Base-by-base conservation (phyloP, 2,329 filamentous ascomycete species). In the Colletotrichum sublineola region DNA sequence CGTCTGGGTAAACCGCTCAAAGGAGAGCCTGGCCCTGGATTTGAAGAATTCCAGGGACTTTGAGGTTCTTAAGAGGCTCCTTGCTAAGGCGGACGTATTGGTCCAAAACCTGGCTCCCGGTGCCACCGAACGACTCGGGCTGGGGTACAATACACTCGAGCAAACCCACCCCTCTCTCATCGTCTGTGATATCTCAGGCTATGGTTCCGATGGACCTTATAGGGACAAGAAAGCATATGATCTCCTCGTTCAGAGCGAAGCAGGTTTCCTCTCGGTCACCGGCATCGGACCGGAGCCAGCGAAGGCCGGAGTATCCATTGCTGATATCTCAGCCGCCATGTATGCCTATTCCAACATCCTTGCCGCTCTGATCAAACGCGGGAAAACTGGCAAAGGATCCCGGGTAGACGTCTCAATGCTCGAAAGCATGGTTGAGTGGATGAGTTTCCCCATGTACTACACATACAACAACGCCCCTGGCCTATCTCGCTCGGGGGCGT, bases 341-440 rank as follows among this genome's bases (percentile, higher is more conserved):
- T 87, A 86, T 67, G 87, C 87, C 0, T 86, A 86, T 74, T 83
- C 81, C 36, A 86, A 84, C 65, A 87, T 89, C 48, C 78, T 89
- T 5, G 84, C 84, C 0, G 87, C 87, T 0, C 73, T 89, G 5
- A 75, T 88, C 29, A 84, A 86, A 74, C 83, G 88, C 0, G 79
- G 77, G 1, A 87, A 84, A 74, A 86, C 86, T 0, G 86, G 86
- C 0, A 78, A 79, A 40, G 88, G 88, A 0, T 84, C 82, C 42
- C 81, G 83, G 24, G 82, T 89, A 29, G 88, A 90, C 55, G 85
- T 90, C 20, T 88, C 86, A 1, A 90, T 90, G 88, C 80, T 90
- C 9, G 88, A 90, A 76, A 84, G 84, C 60, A 87, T 89, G 86
- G 81, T 85, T 0, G 88, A 90, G 75, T 90, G 88, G 88, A 90